Percentiles rank a stretch among this genome's conserved stretches.
These are phyloP conservation scores for Diaporthe humulicola DNA, from an alignment of 2,329 filamentous ascomycete genomes.

Conservation along the genomic window DNA sequence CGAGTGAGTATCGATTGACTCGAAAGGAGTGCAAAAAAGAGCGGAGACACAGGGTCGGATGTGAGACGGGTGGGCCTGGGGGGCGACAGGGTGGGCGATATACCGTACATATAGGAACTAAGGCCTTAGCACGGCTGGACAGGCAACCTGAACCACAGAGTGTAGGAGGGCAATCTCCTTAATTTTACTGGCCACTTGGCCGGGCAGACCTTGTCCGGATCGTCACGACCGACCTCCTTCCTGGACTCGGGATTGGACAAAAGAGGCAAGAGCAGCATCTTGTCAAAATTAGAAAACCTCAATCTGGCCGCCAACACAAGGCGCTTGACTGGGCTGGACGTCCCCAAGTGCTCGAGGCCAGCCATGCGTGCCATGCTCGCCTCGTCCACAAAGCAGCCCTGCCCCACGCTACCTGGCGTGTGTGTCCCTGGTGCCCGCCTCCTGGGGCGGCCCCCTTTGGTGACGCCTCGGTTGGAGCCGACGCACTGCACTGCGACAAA, in stretches of 20 bases:
- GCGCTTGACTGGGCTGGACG: slow-evolving; percentile 3
- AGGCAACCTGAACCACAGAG: slow-evolving; percentile 23
- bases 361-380: not conserved
- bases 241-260: slow-evolving; percentile 23
- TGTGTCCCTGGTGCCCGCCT: not conserved
- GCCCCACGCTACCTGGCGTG: not conserved
- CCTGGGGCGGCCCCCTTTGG: not conserved
- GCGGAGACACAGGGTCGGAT: slow-evolving; percentile 18
- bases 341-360: not conserved
- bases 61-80: slow-evolving; percentile 21
- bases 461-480: slow-evolving; percentile 27
- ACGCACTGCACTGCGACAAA: slow-evolving; percentile 13
- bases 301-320: not conserved
- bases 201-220: slow-evolving; percentile 26
- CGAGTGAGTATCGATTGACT: slow-evolving; percentile 17
- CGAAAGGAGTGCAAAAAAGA: slow-evolving; percentile 7
- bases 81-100: slow-evolving; percentile 10
- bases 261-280: slow-evolving; percentile 30
- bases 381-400: not conserved
- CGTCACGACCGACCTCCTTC: slow-evolving; percentile 2
- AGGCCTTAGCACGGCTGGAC: slow-evolving; percentile 3
- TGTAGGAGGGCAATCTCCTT: slow-evolving; percentile 30
- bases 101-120: slow-evolving; percentile 23
- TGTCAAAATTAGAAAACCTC: slow-evolving; percentile 22
- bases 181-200: slow-evolving; percentile 31